Percentiles rank a stretch among this genome's conserved stretches.
Evolutionary conservation across 345 rosid species (phyloP).

Genomic region (Eucalyptus coolabah): DNA sequence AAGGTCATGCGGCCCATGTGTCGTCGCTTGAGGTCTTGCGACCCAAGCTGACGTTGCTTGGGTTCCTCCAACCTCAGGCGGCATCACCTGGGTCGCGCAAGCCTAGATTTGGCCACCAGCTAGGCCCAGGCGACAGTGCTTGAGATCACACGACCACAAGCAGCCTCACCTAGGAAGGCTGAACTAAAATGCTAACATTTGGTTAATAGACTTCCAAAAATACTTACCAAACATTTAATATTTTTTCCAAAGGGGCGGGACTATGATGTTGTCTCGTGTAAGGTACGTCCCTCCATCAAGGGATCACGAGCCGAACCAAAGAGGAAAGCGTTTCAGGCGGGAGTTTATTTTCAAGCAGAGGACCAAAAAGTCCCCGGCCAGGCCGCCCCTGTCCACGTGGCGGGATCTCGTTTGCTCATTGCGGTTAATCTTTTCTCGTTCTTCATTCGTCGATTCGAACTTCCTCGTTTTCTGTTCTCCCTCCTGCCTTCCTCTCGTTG

Average conservation of each 20-base stretch:
- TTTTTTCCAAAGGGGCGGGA: too few relatives aligned
- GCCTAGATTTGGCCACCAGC: too few relatives aligned
- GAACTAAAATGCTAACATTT: too few relatives aligned
- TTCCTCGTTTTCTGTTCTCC: not conserved
- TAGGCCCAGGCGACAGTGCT: rapidly evolving
- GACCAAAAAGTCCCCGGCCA: not conserved
- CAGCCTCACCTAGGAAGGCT: too few relatives aligned
- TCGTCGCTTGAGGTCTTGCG: rapidly evolving
- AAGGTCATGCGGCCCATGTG: too few relatives aligned
- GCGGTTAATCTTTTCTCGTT: not conserved
- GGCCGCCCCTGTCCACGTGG: not conserved
- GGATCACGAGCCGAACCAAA: too few relatives aligned
- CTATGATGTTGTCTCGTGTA: too few relatives aligned
- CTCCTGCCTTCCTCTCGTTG: not conserved
- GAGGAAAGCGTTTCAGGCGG: not conserved
- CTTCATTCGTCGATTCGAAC: not conserved
- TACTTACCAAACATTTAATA: too few relatives aligned
- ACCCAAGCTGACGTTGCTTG: rapidly evolving
- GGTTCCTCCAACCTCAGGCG: rapidly evolving
- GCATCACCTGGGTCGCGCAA: rapidly evolving
- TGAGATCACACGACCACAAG: too few relatives aligned
- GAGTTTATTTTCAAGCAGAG: not conserved
- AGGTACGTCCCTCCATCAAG: too few relatives aligned
- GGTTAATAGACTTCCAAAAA: too few relatives aligned
- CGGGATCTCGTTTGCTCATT: not conserved